Evolutionary conservation across 768 basidiomycete genomes (phyloP).

Genomic region (Floccularia luteovirens): DNA sequence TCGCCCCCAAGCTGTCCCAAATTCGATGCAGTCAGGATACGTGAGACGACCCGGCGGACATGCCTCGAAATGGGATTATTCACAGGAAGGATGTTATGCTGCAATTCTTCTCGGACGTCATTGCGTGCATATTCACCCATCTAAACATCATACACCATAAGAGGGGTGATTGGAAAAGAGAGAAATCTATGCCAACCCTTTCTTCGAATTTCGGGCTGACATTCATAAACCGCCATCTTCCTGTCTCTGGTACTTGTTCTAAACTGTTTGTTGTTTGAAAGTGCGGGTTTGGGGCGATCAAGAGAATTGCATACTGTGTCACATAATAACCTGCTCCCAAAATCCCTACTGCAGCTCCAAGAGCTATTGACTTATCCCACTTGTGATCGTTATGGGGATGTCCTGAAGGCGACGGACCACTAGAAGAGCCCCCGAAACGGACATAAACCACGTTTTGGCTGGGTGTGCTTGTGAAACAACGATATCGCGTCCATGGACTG

Average conservation of each 20-base stretch:
- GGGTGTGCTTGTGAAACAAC: too few species aligned
- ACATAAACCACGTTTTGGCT: too few species aligned
- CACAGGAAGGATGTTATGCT: constrained; percentile 1
- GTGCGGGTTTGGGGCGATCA: neutral
- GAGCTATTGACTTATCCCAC: too few species aligned
- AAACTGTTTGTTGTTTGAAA: neutral
- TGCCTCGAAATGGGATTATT: constrained; percentile 4
- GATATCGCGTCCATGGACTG: too few species aligned
- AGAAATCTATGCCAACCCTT: neutral
- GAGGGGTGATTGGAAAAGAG: neutral
- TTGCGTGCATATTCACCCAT: neutral
- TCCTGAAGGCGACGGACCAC: too few species aligned
- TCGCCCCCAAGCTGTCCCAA: constrained; percentile 5
- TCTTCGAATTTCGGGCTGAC: constrained; percentile 1
- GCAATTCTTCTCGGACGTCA: neutral
- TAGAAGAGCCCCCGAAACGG: too few species aligned
- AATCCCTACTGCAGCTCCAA: neutral
- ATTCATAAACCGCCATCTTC: constrained; percentile 6
- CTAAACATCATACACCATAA: neutral
- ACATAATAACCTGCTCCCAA: constrained; percentile 3
- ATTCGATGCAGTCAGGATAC: constrained; percentile 1
- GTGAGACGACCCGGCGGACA: constrained; percentile 4
- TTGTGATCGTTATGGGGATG: too few species aligned
- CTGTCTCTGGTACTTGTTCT: constrained; percentile 6
- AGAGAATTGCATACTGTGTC: constrained; percentile 1